Base-by-base conservation (phyloP, 768 basidiomycete genomes). In the Harrya chromipes region DNA sequence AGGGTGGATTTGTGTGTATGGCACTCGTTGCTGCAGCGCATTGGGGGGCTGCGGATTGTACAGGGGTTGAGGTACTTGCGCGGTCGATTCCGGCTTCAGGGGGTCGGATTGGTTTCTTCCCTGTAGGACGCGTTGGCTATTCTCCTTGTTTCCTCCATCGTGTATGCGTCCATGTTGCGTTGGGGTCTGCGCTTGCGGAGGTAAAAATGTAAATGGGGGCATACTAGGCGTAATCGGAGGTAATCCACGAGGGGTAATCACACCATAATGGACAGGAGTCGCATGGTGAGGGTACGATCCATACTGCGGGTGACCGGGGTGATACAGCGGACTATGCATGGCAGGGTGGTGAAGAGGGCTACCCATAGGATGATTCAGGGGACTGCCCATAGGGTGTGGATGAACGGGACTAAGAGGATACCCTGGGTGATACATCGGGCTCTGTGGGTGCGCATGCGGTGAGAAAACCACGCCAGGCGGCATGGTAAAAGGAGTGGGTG, bases 201-300 rank as follows among this genome's bases (percentile, higher is more conserved):
- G 76, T 33, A 86, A 74, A 68, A 97, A 94, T 12, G 83, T 85
- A 70, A 97, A 98, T 6, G 91, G 84, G 1, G 95, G 95, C 94
- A 98, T 97, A 52, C 87, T 89, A 0, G 94, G 94, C n/a, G 94
- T 97, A 61, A 97, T 92, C 2, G 90, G 87, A 13, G 90, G 89
- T n/a, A 93, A 71, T 0, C 89, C 87, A 54, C 84, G 81, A n/a
- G 86, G 85, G 10, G 87, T 90, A 53, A 84, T 74, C 27, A 72
- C 66, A 37, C 68, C 59, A 38, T 68, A 68, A 40, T 68, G 64
- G 23, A 60, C 48, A 33, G 52, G 49, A 38, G 53, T 45, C 21
- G 47, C 48, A 33, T 58, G 61, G 16, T 57, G 57, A 39, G 60
- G 55, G 47, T 68, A 63, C 55, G 58, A 10, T 35, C 56, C 56